Percentiles rank a stretch among this genome's conserved stretches.
Evolutionary conservation across 768 basidiomycete species (phyloP).

Genomic region (Calocera cornea): DNA sequence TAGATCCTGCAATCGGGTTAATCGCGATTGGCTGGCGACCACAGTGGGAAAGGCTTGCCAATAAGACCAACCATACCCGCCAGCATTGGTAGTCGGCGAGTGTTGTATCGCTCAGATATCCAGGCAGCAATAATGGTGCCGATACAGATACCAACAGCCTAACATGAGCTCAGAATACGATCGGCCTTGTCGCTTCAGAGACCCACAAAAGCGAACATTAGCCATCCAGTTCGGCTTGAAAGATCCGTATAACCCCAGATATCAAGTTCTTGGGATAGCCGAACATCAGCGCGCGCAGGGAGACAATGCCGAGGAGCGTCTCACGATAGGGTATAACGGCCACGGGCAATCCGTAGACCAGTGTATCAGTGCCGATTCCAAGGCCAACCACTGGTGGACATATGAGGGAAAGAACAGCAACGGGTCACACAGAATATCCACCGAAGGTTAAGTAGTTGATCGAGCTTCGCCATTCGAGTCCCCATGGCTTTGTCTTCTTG

Average conservation of each 20-base stretch:
- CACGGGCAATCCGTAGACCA: neutral
- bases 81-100: slow-evolving; percentile 37
- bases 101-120: slow-evolving; percentile 38
- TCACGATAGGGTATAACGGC: neutral
- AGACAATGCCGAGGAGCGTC: neutral
- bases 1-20: neutral
- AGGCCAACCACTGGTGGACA: slow-evolving; percentile 33
- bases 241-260: neutral
- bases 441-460: slow-evolving; percentile 41
- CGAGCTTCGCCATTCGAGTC: slow-evolving; percentile 45
- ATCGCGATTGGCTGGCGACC: neutral
- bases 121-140: slow-evolving; percentile 24
- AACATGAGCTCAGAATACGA: slow-evolving; percentile 30
- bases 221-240: slow-evolving; percentile 38
- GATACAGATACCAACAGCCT: slow-evolving; percentile 41
- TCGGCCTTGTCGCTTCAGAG: neutral
- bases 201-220: slow-evolving; percentile 32
- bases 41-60: slow-evolving; percentile 29
- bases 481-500: slow-evolving; percentile 25
- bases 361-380: slow-evolving; percentile 21
- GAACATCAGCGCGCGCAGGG: neutral
- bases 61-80: slow-evolving; percentile 38
- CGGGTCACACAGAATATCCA: slow-evolving; percentile 8
- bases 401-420: neutral
- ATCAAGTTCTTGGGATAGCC: slow-evolving; percentile 19